phyloP scores from a whole-genome alignment of 2,329 filamentous ascomycete species.

The Pezicula carpinea region DNA sequence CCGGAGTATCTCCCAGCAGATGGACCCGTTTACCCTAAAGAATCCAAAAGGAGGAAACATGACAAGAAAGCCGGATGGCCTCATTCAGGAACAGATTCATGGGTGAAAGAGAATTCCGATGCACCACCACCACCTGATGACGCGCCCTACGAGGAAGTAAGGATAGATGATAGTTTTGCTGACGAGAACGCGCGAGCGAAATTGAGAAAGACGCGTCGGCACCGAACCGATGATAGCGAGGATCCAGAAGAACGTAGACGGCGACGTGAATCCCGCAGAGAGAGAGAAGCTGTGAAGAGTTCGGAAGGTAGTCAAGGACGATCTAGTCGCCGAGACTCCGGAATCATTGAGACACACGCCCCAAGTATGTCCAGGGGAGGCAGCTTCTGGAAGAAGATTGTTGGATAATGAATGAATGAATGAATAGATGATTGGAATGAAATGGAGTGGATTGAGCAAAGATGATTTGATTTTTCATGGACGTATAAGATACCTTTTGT shows the following conservation, averaged over 20 bases:
- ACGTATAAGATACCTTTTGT: too few species aligned
- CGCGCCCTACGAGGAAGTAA: conserved; percentile 19
- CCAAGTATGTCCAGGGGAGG: conserved; percentile 65
- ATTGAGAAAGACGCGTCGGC: conserved; percentile 23
- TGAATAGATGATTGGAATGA: not conserved
- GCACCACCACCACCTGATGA: conserved; percentile 52
- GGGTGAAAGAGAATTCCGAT: conserved; percentile 62
- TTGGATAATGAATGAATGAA: conserved; percentile 11
- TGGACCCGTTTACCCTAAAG: conserved; percentile 20
- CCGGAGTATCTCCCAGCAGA: conserved; percentile 22
- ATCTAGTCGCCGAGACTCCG: conserved; percentile 21
- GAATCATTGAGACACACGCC: conserved; percentile 40
- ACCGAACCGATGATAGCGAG: conserved; percentile 21
- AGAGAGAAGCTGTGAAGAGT: conserved; percentile 23
- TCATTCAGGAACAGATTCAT: conserved; percentile 59
- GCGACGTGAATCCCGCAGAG: conserved; percentile 21
- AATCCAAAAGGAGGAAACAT: conserved; percentile 20
- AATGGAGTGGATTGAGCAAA: too few species aligned
- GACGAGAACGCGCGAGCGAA: conserved; percentile 22
- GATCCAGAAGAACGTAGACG: conserved; percentile 24
- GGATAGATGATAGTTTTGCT: conserved; percentile 17
- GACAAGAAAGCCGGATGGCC: conserved; percentile 44
- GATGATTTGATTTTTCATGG: too few species aligned
- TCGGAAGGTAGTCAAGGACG: conserved; percentile 28
- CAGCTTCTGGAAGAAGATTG: conserved; percentile 34